Conservation (phyloP, 73 alveolate genomes). For the Paramecium octaurelia region DNA sequence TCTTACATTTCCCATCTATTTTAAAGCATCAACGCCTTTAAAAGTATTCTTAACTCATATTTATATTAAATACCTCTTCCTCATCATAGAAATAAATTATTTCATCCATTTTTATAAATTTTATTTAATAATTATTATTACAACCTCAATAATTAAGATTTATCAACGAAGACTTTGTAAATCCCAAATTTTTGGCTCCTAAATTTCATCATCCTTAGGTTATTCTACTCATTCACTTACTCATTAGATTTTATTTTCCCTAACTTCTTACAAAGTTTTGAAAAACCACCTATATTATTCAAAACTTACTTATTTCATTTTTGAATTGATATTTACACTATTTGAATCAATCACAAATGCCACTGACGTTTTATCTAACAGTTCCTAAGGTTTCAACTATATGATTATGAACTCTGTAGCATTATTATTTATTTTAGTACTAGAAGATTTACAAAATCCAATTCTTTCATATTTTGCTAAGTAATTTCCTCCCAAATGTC, state of each 20-base stretch:
- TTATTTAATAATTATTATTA: background rate
- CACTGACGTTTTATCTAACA: too few species aligned
- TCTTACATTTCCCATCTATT: background rate
- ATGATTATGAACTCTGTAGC: too few species aligned
- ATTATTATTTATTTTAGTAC: too few species aligned
- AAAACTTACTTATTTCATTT: too few species aligned
- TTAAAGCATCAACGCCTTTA: background rate
- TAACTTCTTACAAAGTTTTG: too few species aligned
- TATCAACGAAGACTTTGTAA: background rate
- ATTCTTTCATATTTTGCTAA: too few species aligned
- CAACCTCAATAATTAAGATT: background rate
- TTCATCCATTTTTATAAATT: conserved; percentile 13
- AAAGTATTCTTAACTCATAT: background rate
- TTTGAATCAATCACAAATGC: background rate
- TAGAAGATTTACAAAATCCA: too few species aligned
- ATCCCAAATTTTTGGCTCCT: background rate
- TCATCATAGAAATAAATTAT: conserved; percentile 22
- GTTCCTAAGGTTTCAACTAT: too few species aligned
- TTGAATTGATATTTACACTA: too few species aligned
- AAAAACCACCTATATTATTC: background rate
- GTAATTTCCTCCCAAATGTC: too few species aligned
- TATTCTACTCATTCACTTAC: background rate
- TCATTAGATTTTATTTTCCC: background rate
- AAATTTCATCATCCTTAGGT: background rate
- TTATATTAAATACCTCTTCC: background rate